phyloP scores from a whole-genome alignment of 768 basidiomycete species.

The Erythrobasidium yunnanense region DNA sequence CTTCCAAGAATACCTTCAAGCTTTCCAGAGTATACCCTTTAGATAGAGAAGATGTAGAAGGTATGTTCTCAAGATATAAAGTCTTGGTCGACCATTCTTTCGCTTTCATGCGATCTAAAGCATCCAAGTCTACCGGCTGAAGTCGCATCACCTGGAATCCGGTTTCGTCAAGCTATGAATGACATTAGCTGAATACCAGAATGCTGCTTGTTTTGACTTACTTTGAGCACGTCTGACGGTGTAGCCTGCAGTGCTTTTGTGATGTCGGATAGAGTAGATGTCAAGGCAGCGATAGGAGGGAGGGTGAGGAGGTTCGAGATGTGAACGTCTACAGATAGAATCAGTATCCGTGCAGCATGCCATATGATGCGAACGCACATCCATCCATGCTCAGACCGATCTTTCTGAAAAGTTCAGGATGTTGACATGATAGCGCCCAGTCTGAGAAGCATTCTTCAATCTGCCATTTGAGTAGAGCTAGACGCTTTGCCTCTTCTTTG shows the following conservation, averaged over 20 bases:
- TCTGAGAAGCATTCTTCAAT: slow-evolving; percentile 25
- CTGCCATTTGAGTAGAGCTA: not conserved
- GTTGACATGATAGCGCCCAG: slow-evolving; percentile 17
- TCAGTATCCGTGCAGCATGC: too few species aligned
- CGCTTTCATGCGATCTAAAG: not conserved
- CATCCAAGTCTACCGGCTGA: not conserved
- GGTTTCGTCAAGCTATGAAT: slow-evolving; percentile 28
- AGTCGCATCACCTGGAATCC: slow-evolving; percentile 30
- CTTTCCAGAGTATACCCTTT: not conserved
- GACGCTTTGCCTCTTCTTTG: not conserved
- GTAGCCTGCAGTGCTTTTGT: not conserved
- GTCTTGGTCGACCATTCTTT: slow-evolving; percentile 29
- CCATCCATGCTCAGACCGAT: not conserved
- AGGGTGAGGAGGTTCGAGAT: slow-evolving; percentile 15
- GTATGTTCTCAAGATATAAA: slow-evolving; percentile 35
- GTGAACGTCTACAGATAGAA: slow-evolving; percentile 25
- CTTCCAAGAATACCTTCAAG: slow-evolving; percentile 18
- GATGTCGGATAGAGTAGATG: slow-evolving; percentile 7
- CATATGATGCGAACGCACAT: not conserved
- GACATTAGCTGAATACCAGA: not conserved
- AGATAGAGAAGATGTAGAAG: not conserved
- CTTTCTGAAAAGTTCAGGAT: slow-evolving; percentile 9
- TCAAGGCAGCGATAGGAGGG: not conserved
- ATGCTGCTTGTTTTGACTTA: not conserved
- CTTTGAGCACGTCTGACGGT: slow-evolving; percentile 2